Conservation (phyloP, 225 moss, liverwort and hornwort genomes). For the Sphagnum tenellum region DNA sequence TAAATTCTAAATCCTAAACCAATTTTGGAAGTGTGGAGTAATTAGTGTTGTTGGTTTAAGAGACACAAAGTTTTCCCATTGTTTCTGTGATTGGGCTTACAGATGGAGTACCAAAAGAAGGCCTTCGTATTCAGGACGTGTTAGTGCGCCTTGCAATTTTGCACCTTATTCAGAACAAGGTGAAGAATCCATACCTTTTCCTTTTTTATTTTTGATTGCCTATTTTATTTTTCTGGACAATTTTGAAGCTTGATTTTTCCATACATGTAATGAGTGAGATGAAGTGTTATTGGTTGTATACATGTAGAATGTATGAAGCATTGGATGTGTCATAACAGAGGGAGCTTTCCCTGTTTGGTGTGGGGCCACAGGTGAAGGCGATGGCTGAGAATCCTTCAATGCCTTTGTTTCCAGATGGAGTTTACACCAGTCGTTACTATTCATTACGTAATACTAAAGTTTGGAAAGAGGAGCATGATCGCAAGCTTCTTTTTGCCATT, state of each 20-base stretch:
- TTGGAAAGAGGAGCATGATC: slow-evolving; percentile 99
- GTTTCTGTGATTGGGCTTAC: slow-evolving; percentile 3
- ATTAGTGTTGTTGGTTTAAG: too few species aligned
- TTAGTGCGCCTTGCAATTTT: slow-evolving; percentile 91
- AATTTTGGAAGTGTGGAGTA: too few species aligned
- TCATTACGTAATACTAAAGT: slow-evolving; percentile 95
- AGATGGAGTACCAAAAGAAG: slow-evolving; percentile 99
- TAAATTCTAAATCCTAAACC: too few species aligned
- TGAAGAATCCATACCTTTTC: slow-evolving; percentile 2
- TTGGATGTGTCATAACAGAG: too few species aligned
- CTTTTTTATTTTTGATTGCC: background rate
- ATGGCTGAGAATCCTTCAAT: slow-evolving; percentile 68
- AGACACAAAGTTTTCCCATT: too few species aligned
- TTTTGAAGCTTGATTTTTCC: too few species aligned
- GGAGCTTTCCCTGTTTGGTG: too few species aligned
- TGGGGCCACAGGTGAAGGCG: slow-evolving; percentile 54
- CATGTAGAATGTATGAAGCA: background rate
- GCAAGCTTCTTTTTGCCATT: slow-evolving; percentile 87
- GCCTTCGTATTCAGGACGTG: slow-evolving; percentile 94
- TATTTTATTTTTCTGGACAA: background rate
- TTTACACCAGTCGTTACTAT: slow-evolving; percentile 85
- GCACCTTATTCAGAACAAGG: slow-evolving; percentile 96
- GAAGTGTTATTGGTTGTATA: background rate
- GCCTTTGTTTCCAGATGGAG: slow-evolving; percentile 76
- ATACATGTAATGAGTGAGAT: background rate